Base-by-base conservation (phyloP, 495 filamentous ascomycete species). In the Penicillium parvum region DNA sequence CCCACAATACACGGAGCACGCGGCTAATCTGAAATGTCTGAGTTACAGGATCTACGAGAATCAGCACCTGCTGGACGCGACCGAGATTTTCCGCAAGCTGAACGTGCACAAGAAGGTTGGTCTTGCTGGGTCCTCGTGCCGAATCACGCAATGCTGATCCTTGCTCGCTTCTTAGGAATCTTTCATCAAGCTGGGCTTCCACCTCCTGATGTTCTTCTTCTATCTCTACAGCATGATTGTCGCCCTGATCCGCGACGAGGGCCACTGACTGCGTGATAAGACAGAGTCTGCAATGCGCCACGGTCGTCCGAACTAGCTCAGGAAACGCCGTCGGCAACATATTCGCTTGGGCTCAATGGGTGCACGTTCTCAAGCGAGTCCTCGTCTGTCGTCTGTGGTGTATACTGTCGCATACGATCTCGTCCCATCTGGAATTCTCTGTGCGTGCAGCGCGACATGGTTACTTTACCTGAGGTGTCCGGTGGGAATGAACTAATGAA, bases 191-290 rank as follows among this genome's bases (percentile, higher is more conserved):
- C 87, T 99, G 26, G 94, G 91, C 45, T 97, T 99, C 80, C 92
- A 97, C 66, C 82, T 99, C 27, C 64, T 97, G 71, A 94, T 99
- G 86, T 99, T 99, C 79, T 99, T 99, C 79, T 99, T 96, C 81
- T 99, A 99, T 72, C 82, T 99, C 18, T 99, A 97, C 82, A 91
- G 69, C 66, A 99, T 99, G 94, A 99, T 99, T 45, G 92, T 96
- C 39, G 91, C 91, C 45, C 74, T 97, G 40, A 99, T 99, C 76
- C 82, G 84, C 55, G 94, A 99, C 64, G 92, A 98, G 69, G 81
- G 87, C 32, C 75, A 90, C 68, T 96, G 69, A 81, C 53, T 75
- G 52, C 60, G 62, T 43, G 52, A 49, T 32, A 60, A 67, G 52
- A 64, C 65, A 42, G 58, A 71, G 45, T 43, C 71, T 60, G 68